Percentiles rank a stretch among this genome's conserved stretches.
These are phyloP conservation scores for Podaxis mareebaensis DNA, from an alignment of 768 basidiomycete genomes.

Conservation along the genomic window DNA sequence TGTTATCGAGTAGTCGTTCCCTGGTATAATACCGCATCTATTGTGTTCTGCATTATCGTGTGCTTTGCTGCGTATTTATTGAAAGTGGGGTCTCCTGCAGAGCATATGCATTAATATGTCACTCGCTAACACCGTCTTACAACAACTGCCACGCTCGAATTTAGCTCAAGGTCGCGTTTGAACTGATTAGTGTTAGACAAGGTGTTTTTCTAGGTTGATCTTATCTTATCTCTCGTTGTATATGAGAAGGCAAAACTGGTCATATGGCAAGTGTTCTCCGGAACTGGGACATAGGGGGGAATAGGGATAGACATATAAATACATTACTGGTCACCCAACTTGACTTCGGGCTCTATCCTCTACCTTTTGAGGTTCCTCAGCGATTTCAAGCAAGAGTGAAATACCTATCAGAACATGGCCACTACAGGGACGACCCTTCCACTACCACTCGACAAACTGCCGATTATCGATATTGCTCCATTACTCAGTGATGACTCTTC, in stretches of 20 bases:
- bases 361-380: background rate
- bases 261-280: background rate
- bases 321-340: background rate
- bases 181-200: background rate
- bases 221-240: background rate
- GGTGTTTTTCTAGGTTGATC: background rate
- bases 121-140: background rate
- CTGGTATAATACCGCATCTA: background rate
- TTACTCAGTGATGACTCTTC: conserved; percentile 43
- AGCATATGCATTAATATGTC: no score
- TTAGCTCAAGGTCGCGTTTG: background rate
- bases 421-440: background rate
- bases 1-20: background rate
- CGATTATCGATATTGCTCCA: conserved; percentile 73
- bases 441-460: conserved; percentile 39
- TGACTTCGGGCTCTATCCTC: background rate
- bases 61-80: background rate
- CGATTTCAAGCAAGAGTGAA: background rate
- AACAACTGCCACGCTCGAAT: background rate
- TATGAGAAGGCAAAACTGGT: background rate
- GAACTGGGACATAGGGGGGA: background rate
- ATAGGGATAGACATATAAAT: background rate
- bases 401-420: background rate
- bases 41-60: background rate
- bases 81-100: background rate